These are phyloP conservation scores for Cystofilobasidium capitatum DNA, from an alignment of 768 basidiomycete species.

Conservation along the genomic window DNA sequence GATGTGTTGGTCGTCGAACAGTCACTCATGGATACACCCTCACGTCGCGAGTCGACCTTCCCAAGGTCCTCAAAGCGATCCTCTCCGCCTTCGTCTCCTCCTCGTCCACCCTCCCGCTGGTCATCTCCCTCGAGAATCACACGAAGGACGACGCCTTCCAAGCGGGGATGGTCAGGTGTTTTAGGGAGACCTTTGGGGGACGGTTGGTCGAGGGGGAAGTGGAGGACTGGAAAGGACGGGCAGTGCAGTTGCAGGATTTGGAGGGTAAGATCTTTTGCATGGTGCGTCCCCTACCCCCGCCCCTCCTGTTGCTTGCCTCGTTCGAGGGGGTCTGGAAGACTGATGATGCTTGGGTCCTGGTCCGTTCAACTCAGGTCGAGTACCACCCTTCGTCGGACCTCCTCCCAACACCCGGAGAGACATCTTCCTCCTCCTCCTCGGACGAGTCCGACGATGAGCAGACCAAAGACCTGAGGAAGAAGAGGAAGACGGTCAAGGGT, in stretches of 20 bases:
- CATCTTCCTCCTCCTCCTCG: not conserved
- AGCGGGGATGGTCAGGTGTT: constrained; percentile 48
- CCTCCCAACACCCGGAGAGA: not conserved
- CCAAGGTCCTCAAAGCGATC: constrained; percentile 50
- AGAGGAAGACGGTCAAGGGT: constrained; percentile 9
- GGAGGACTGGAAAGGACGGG: constrained; percentile 37
- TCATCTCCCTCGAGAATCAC: constrained; percentile 57
- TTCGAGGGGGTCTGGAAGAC: not conserved
- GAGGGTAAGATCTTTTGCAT: constrained; percentile 52
- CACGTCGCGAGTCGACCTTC: constrained; percentile 48
- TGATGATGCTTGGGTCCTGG: constrained; percentile 30
- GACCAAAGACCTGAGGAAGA: not conserved
- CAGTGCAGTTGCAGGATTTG: constrained; percentile 45
- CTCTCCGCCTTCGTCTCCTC: constrained; percentile 40
- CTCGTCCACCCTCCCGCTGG: constrained; percentile 49
- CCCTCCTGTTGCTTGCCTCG: not conserved
- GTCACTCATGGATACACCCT: constrained; percentile 58
- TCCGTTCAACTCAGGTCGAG: constrained; percentile 44
- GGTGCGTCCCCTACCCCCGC: constrained; percentile 39
- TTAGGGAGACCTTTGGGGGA: constrained; percentile 49
- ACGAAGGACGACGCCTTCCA: constrained; percentile 47
- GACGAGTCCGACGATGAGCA: constrained; percentile 13
- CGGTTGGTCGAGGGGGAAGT: constrained; percentile 46
- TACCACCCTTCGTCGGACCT: constrained; percentile 44
- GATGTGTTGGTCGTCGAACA: constrained; percentile 48